Conservation (phyloP, 2,329 filamentous ascomycete species). For the Amauroascus niger region DNA sequence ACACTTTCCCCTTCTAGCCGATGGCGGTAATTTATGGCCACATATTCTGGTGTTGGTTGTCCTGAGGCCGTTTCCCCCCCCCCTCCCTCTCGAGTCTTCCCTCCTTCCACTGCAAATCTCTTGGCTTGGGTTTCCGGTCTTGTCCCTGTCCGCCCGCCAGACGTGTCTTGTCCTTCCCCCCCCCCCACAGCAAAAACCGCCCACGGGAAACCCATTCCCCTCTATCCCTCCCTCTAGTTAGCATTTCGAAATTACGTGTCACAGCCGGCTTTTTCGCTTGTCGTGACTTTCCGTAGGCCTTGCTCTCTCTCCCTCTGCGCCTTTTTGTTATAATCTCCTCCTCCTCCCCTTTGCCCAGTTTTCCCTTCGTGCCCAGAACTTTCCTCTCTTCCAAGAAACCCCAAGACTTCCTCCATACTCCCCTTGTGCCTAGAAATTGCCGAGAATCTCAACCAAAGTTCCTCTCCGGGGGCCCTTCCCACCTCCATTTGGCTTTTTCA, state of each 20-base stretch:
- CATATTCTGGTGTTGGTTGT: not conserved
- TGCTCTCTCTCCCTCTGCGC: not conserved
- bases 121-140: slow-evolving; percentile 14
- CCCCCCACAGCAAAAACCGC: not conserved
- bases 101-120: not conserved
- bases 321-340: slow-evolving; percentile 5
- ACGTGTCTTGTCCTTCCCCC: not conserved
- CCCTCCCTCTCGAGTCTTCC: not conserved
- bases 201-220: slow-evolving; percentile 1
- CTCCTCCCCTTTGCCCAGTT: slow-evolving; percentile 4
- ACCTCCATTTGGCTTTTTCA: not conserved
- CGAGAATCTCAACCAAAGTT: slow-evolving; percentile 8
- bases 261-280: not conserved
- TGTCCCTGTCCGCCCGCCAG: slow-evolving; percentile 16
- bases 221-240: not conserved
- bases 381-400: slow-evolving; percentile 14
- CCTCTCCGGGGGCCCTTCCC: not conserved
- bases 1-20: slow-evolving; percentile 1
- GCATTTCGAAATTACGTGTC: not conserved
- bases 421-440: slow-evolving; percentile 8
- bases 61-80: not conserved
- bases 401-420: slow-evolving; percentile 12
- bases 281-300: not conserved
- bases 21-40: not conserved
- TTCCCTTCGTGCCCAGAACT: slow-evolving; percentile 12